These are phyloP conservation scores for Firmiana major DNA, from an alignment of 345 rosid genomes.

Conservation along the genomic window DNA sequence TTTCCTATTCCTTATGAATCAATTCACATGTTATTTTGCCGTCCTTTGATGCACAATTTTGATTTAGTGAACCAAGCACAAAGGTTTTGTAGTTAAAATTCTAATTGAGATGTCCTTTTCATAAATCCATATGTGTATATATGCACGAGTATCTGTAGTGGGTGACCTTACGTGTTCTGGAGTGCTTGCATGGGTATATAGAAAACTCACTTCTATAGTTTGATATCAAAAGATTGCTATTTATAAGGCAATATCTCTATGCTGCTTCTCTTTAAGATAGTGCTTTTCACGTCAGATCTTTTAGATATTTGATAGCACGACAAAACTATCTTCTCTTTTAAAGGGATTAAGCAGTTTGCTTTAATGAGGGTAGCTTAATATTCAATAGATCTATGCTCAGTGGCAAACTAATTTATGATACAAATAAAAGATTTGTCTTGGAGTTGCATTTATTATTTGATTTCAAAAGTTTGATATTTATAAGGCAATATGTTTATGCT, in stretches of 20 bases:
- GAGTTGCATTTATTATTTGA: not conserved
- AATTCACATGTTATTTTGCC: not conserved
- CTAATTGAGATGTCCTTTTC: not conserved
- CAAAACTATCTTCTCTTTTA: not conserved
- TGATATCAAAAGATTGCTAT: not conserved
- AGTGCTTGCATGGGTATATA: too few relatives aligned
- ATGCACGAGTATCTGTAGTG: too few relatives aligned
- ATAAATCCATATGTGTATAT: not conserved
- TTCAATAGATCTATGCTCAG: not conserved
- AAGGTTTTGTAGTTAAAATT: not conserved
- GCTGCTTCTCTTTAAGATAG: not conserved
- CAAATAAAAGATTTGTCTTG: not conserved
- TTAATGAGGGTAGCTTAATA: not conserved
- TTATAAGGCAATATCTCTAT: not conserved
- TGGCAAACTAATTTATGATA: not conserved
- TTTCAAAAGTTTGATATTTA: not conserved
- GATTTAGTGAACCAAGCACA: constrained; percentile 1
- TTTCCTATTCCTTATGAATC: not conserved
- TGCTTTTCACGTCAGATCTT: not conserved
- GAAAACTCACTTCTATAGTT: too few relatives aligned
- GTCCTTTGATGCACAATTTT: not conserved
- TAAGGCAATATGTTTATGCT: not conserved
- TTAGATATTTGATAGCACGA: not conserved
- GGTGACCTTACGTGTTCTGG: too few relatives aligned
- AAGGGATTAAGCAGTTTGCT: not conserved